Conservation (phyloP, 345 rosid genomes). For the Eucalyptus camaldulensis region DNA sequence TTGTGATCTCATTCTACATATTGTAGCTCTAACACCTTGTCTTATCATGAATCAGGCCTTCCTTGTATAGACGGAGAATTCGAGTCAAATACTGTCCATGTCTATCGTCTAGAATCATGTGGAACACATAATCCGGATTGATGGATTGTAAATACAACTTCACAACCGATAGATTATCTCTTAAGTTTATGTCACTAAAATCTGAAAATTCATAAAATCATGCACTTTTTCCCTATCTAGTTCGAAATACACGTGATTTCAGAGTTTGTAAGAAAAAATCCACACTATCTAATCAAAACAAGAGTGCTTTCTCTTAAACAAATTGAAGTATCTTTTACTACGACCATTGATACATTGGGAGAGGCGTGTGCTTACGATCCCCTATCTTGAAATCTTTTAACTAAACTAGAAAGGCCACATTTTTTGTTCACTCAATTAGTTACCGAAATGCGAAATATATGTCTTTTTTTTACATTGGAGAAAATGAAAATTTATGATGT, state of each 20-base stretch:
- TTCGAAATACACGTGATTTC: neutral
- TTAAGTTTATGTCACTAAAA: neutral
- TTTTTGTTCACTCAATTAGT: neutral
- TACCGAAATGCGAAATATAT: neutral
- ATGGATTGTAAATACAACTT: neutral
- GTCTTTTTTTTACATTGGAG: neutral
- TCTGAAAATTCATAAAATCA: neutral
- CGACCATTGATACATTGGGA: neutral
- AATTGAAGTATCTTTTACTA: neutral
- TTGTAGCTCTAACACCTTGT: neutral
- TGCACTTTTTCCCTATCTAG: too few species aligned
- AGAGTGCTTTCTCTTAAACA: neutral
- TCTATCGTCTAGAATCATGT: neutral
- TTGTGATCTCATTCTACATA: neutral
- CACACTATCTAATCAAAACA: neutral
- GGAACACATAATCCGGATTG: neutral
- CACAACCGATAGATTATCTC: neutral
- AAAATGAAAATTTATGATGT: neutral
- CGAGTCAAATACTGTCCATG: neutral
- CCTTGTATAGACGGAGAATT: neutral
- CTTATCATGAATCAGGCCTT: neutral
- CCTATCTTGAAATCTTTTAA: neutral
- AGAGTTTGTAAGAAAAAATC: neutral
- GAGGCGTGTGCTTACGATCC: accelerated
- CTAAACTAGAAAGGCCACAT: neutral